Evolutionary conservation across 179 eudicot species (phyloP).

Genomic region (Nepenthes alata): DNA sequence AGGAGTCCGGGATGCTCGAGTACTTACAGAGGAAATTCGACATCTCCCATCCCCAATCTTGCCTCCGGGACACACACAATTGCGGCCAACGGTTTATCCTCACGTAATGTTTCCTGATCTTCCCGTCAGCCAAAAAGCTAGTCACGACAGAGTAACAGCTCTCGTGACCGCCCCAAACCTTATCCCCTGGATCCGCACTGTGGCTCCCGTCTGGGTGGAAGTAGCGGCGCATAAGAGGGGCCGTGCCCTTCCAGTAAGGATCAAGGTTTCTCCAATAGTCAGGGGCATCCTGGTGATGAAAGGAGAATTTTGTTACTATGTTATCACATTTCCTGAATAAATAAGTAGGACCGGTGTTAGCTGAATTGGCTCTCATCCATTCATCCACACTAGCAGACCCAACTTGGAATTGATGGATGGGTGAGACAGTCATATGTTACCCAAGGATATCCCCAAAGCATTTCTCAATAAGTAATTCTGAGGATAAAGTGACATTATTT

Average conservation of each 20-base stretch:
- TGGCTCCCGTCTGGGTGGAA: conserved; percentile 77
- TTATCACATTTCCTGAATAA: not conserved
- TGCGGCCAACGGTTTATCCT: conserved; percentile 81
- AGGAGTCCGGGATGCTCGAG: conserved; percentile 60
- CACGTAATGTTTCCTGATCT: conserved; percentile 62
- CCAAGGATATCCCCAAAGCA: too few species aligned
- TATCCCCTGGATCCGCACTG: conserved; percentile 64
- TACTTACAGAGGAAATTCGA: conserved; percentile 45
- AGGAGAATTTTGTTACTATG: not conserved
- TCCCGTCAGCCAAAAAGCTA: conserved; percentile 29
- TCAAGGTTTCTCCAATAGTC: conserved; percentile 70
- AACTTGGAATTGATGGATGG: too few species aligned
- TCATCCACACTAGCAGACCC: too few species aligned
- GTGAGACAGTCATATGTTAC: too few species aligned
- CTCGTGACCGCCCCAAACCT: conserved; percentile 93
- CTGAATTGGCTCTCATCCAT: too few species aligned
- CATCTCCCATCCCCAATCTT: conserved; percentile 90
- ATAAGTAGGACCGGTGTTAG: too few species aligned
- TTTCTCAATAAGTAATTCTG: too few species aligned
- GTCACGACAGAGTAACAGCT: conserved; percentile 54
- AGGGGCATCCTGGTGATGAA: conserved; percentile 48
- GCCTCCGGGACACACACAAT: conserved; percentile 40
- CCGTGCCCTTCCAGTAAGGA: conserved; percentile 59
- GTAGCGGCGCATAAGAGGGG: conserved; percentile 55
- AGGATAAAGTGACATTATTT: too few species aligned